phyloP scores from a whole-genome alignment of 306 rosid species.

The Castanospermum australe region DNA sequence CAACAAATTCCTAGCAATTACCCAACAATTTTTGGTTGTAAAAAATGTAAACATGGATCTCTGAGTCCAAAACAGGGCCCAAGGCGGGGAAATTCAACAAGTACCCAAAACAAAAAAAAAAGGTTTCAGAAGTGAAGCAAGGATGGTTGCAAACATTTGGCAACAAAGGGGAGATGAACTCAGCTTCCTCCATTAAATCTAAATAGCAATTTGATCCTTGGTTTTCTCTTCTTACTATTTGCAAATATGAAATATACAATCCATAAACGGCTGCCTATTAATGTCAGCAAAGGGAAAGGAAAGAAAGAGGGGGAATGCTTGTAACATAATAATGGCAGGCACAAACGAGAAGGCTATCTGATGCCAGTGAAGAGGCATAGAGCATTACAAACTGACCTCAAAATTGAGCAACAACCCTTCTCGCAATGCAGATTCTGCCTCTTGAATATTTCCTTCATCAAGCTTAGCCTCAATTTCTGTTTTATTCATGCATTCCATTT shows the following conservation, averaged over 20 bases:
- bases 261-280: background rate
- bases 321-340: background rate
- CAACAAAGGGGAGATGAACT: background rate
- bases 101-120: background rate
- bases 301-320: background rate
- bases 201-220: background rate
- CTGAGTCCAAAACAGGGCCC: background rate
- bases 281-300: background rate
- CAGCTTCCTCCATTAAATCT: background rate
- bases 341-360: background rate
- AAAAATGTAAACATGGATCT: background rate
- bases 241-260: background rate
- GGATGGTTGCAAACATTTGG: conserved; percentile 5
- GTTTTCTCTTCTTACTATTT: background rate
- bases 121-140: background rate
- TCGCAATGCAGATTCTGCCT: conserved; percentile 78
- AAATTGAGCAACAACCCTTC: conserved; percentile 86
- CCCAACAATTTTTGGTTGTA: background rate
- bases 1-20: background rate
- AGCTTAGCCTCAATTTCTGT: conserved; percentile 79
- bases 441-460: conserved; percentile 88
- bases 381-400: conserved; percentile 53
- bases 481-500: conserved; percentile 64
- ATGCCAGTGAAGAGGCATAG: background rate
- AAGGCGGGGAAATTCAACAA: background rate